Evolutionary conservation across 1,284 basidiomycete genomes (phyloP).

Genomic region (Apiotrichum gracile): DNA sequence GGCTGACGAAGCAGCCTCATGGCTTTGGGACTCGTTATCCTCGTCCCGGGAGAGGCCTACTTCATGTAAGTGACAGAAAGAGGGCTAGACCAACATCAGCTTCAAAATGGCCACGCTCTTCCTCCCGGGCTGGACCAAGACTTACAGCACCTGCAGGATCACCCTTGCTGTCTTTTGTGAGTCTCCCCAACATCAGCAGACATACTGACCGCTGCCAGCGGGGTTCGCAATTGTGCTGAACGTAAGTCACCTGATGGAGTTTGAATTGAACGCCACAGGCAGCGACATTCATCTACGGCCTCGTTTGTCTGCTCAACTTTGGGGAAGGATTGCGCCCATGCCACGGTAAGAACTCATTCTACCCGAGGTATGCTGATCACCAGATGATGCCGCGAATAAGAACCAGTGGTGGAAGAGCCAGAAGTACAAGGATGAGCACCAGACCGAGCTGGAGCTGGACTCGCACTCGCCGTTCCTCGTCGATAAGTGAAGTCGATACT

Average conservation of each 20-base stretch:
- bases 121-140: conserved; percentile 17
- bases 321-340: conserved; percentile 26
- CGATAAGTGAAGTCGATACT: neutral
- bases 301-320: conserved; percentile 35
- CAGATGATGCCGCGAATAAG: neutral
- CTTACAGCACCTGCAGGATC: conserved; percentile 31
- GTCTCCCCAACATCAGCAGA: neutral
- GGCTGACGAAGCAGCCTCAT: too few species aligned
- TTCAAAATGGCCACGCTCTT: conserved; percentile 39
- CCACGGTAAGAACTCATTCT: conserved; percentile 15
- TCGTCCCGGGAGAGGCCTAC: conserved; percentile 72
- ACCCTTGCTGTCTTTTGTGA: conserved; percentile 40
- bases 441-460: neutral
- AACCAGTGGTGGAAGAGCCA: neutral
- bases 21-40: conserved; percentile 54
- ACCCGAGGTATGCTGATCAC: neutral
- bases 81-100: conserved; percentile 7
- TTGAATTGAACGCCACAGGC: conserved; percentile 1
- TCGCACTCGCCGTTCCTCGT: neutral
- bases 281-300: conserved; percentile 27
- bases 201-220: conserved; percentile 20
- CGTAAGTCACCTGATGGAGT: conserved; percentile 1
- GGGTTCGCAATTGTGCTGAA: conserved; percentile 36
- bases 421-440: neutral
- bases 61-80: conserved; percentile 61